Evolutionary conservation across 2,329 filamentous ascomycete species (phyloP), one percentile per base, ranked within the genome.

Genomic region (Aspergillus brunneoviolaceus): DNA sequence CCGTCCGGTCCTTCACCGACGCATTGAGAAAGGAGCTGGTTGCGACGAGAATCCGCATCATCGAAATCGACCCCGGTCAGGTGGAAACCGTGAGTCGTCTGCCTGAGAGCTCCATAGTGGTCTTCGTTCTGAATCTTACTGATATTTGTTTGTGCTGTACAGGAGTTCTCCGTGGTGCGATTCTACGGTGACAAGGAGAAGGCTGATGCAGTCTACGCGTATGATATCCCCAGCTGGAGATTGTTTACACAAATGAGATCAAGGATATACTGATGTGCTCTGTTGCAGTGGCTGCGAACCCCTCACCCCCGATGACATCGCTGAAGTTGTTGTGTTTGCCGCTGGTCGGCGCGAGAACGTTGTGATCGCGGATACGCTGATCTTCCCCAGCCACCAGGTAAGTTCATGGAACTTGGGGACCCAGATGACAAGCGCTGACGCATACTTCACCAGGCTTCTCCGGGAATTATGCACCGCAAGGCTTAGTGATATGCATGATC

Each of bases 381-480:
- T 97, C 56, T 96, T 89, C 77, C 93, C 93, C 5, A 95, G 89
- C 70, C 92, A 96, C 73, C 93, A 97, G 85, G 92, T 92, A 76
- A 77, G 83, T 75, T 4, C 23, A 19, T 4, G 45, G 27, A 33
- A 25, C 14, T 59, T 48, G 25, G 16, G 25, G 2, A 11, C 39
- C 4, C n/a, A 10, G 12, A 5, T 31, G 9, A 39, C 7, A 9
- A 31, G 33, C 25, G 4, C 4, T 33, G 6, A 49, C 62, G 51
- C 60, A 39, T 19, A 51, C 52, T 25, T 11, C 5, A 29, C 67
- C 14, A 65, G 64, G 64, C 64, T 11, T 66, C 64, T 2, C 64
- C 64, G 25, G 52, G 54, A 14, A 33, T 60, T 19, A 16, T 66
- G 60, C 57, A 65, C 56, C 52, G 54, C 23, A 56, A 59, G 51